phyloP scores from a whole-genome alignment of 202 grass and related monocot species.

The Saccharum hybrid region DNA sequence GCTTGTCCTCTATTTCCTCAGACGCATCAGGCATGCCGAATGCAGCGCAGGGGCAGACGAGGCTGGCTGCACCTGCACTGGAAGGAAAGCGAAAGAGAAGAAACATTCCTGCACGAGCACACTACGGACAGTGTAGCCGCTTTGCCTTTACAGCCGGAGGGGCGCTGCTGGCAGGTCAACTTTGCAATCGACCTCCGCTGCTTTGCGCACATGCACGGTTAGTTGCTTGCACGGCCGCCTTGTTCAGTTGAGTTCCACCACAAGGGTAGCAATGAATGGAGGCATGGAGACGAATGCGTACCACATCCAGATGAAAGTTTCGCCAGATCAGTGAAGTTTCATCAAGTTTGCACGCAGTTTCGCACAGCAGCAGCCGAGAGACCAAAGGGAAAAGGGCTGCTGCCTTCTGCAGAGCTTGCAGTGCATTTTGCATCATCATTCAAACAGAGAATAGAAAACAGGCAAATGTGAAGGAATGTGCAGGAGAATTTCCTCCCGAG shows the following conservation, averaged over 20 bases:
- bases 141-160: slow-evolving; percentile 45
- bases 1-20: slow-evolving; percentile 37
- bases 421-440: neutral
- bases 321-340: slow-evolving; percentile 27
- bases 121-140: slow-evolving; percentile 9
- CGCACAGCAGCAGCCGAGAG: neutral
- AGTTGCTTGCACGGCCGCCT: slow-evolving; percentile 12
- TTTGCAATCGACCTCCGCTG: slow-evolving; percentile 8
- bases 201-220: slow-evolving; percentile 45
- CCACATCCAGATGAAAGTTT: slow-evolving; percentile 23
- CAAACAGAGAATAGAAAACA: neutral
- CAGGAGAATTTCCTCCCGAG: neutral
- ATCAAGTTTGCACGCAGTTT: slow-evolving; percentile 15
- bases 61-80: neutral
- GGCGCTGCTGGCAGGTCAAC: slow-evolving; percentile 15
- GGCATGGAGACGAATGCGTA: neutral
- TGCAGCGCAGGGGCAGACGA: neutral
- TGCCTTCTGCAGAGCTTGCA: neutral
- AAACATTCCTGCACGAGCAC: slow-evolving; percentile 47
- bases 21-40: slow-evolving; percentile 25
- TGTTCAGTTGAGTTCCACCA: neutral
- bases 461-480: neutral
- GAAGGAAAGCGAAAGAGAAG: neutral
- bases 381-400: neutral
- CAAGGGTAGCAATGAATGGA: neutral